Evolutionary conservation across 352 stramenopile genomes (phyloP).

Genomic region (Pythium insidiosum): DNA sequence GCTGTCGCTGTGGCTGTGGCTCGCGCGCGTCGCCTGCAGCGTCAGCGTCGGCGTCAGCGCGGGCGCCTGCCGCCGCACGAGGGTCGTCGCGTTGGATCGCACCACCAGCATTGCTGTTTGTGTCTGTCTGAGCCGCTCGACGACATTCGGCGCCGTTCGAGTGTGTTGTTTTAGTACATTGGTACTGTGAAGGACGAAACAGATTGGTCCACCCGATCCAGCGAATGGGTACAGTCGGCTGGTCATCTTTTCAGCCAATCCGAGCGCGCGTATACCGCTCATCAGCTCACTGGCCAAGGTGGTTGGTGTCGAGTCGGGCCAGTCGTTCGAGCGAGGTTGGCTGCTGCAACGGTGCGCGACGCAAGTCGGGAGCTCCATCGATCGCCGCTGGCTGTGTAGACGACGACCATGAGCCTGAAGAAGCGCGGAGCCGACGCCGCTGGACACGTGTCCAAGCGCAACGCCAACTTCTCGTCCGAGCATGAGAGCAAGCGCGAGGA

Average conservation of each 20-base stretch:
- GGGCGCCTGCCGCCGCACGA: not conserved
- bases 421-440: slow-evolving; percentile 54
- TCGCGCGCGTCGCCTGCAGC: not conserved
- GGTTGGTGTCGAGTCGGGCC: slow-evolving; percentile 19
- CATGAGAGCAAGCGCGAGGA: slow-evolving; percentile 27
- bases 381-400: not conserved
- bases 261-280: slow-evolving; percentile 1
- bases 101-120: slow-evolving; percentile 21
- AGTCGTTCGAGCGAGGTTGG: too few relatives aligned
- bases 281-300: too few relatives aligned
- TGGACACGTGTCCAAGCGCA: slow-evolving; percentile 43
- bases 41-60: too few relatives aligned
- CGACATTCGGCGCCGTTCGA: too few relatives aligned
- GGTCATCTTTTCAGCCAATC: slow-evolving; percentile 25
- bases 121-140: not conserved
- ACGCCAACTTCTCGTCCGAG: slow-evolving; percentile 25
- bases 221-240: slow-evolving; percentile 14
- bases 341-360: too few relatives aligned
- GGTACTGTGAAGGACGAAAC: too few relatives aligned
- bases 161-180: too few relatives aligned
- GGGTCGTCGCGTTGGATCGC: slow-evolving; percentile 5
- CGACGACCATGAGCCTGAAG: slow-evolving; percentile 55
- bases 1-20: slow-evolving; percentile 19
- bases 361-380: slow-evolving; percentile 4
- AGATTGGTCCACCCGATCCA: too few relatives aligned